These are phyloP conservation scores for Nemania serpens DNA, from an alignment of 2,329 filamentous ascomycete genomes.

Conservation along the genomic window DNA sequence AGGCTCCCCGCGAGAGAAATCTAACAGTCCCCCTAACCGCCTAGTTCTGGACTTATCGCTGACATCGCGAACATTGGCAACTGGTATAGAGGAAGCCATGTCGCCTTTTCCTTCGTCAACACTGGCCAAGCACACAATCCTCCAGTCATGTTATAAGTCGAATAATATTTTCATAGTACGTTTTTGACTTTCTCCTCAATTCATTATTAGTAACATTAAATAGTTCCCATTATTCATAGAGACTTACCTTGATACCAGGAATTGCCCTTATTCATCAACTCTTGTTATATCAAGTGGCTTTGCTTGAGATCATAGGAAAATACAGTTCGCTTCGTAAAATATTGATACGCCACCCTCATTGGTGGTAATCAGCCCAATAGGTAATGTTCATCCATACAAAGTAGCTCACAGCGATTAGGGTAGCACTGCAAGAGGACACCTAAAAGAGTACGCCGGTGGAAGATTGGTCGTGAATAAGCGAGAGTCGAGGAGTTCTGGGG, in stretches of 20 bases:
- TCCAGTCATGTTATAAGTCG: slow-evolving; percentile 34
- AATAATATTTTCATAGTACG: slow-evolving; percentile 30
- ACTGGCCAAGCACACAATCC: slow-evolving; percentile 22
- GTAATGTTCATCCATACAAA: neutral
- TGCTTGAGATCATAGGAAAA: neutral
- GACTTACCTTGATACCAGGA: slow-evolving; percentile 9
- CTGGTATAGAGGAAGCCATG: slow-evolving; percentile 42
- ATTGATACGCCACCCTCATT: neutral
- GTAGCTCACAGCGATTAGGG: neutral
- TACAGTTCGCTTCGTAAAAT: neutral
- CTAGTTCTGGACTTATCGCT: slow-evolving; percentile 36
- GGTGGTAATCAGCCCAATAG: neutral
- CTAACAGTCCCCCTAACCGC: slow-evolving; percentile 38
- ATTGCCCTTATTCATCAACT: neutral
- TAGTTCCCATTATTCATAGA: neutral
- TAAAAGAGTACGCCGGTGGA: neutral
- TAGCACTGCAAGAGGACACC: neutral
- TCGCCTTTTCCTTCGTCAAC: slow-evolving; percentile 31
- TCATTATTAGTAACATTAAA: slow-evolving; percentile 11
- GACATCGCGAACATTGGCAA: slow-evolving; percentile 34
- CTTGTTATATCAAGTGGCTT: neutral
- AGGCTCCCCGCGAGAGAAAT: slow-evolving; percentile 36
- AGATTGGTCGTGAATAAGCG: neutral
- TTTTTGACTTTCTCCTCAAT: neutral
- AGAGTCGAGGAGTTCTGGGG: slow-evolving; percentile 16